These are phyloP conservation scores for Lachnellula cervina DNA, from an alignment of 2,329 filamentous ascomycete species.

Conservation along the genomic window DNA sequence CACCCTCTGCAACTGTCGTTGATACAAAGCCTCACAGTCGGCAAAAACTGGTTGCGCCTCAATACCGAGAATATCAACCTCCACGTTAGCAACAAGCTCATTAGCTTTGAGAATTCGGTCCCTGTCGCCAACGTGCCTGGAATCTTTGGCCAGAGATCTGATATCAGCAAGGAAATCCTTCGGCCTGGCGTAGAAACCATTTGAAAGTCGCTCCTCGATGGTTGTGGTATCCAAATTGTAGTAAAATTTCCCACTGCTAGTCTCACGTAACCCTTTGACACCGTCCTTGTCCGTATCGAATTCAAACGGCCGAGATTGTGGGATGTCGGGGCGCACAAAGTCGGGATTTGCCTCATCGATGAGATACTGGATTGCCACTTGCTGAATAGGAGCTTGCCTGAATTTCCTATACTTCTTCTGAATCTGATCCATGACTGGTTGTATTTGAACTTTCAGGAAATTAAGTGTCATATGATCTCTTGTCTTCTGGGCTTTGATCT, in stretches of 20 bases:
- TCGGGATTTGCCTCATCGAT: constrained; percentile 78
- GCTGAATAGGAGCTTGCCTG: constrained; percentile 71
- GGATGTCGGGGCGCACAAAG: constrained; percentile 49
- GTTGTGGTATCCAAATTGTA: constrained; percentile 92
- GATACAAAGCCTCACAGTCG: constrained; percentile 79
- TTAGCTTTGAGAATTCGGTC: constrained; percentile 82
- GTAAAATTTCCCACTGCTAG: constrained; percentile 74
- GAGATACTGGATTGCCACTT: constrained; percentile 70
- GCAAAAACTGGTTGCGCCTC: constrained; percentile 61
- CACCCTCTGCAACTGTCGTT: constrained; percentile 63
- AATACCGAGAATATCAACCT: constrained; percentile 82
- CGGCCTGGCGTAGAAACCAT: constrained; percentile 90
- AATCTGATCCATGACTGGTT: constrained; percentile 96
- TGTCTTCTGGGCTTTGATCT: constrained; percentile 74
- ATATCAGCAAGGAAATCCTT: constrained; percentile 88
- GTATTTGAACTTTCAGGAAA: constrained; percentile 78
- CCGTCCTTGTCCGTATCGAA: constrained; percentile 76
- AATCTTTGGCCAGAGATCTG: constrained; percentile 77
- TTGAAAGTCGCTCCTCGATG: constrained; percentile 93
- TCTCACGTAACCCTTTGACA: constrained; percentile 69
- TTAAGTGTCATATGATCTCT: constrained; percentile 81
- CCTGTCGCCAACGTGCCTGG: constrained; percentile 74
- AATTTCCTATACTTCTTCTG: constrained; percentile 88
- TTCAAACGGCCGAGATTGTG: constrained; percentile 68
- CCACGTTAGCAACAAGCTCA: constrained; percentile 86